A percentile compares a stretch with the other conserved stretches of the same genome.
Conservation (phyloP, 1,284 basidiomycete species). For the Naganishia cerealis region DNA sequence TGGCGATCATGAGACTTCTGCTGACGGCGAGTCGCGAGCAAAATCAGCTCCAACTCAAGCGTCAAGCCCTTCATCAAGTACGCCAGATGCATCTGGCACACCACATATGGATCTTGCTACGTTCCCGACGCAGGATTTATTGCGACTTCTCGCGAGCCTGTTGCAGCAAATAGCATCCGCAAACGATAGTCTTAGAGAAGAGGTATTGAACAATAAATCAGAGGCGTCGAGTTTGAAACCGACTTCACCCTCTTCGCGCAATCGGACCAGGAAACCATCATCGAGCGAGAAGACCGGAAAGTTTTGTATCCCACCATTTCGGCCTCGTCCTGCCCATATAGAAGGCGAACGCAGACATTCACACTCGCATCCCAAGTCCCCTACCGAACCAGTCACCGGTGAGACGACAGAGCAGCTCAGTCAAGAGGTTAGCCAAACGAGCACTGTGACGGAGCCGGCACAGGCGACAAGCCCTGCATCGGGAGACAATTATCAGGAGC, state of each 20-base stretch:
- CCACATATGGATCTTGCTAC: slow-evolving; percentile 59
- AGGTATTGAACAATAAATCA: slow-evolving; percentile 29
- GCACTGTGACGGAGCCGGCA: neutral
- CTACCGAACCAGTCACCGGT: neutral
- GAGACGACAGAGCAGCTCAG: neutral
- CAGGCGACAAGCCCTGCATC: neutral
- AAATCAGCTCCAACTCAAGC: neutral
- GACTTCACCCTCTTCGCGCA: slow-evolving; percentile 13
- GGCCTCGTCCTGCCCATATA: slow-evolving; percentile 34
- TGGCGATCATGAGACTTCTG: slow-evolving; percentile 1
- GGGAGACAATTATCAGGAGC: neutral
- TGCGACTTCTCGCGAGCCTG: slow-evolving; percentile 83
- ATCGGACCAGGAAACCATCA: slow-evolving; percentile 12
- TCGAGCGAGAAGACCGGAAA: slow-evolving; percentile 18
- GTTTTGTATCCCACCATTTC: slow-evolving; percentile 35
- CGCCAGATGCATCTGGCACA: slow-evolving; percentile 22
- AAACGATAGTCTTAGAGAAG: slow-evolving; percentile 66
- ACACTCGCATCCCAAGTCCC: neutral
- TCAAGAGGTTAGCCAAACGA: neutral
- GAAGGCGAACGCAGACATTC: neutral
- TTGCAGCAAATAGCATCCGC: slow-evolving; percentile 87
- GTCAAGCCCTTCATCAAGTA: neutral
- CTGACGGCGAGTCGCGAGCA: neutral
- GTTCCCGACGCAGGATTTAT: slow-evolving; percentile 64
- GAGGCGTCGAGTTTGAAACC: slow-evolving; percentile 3